These are phyloP conservation scores for Didymellaceae sp. DNA, from an alignment of 2,329 filamentous ascomycete species.

Conservation along the genomic window DNA sequence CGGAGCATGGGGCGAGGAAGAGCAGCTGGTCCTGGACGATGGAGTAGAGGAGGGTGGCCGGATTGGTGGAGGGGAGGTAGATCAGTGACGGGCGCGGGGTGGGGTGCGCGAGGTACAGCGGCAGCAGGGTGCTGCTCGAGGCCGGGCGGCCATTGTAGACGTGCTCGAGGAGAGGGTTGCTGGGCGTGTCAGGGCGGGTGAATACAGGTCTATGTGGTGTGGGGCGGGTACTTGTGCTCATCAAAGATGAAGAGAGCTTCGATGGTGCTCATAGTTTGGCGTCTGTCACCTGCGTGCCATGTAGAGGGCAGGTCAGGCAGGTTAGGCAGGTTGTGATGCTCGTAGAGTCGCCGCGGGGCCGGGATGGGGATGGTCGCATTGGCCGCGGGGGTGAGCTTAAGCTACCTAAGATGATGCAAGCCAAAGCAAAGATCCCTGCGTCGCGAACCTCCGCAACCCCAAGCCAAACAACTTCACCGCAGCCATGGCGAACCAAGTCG, in stretches of 20 bases:
- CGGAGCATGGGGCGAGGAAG: conserved; percentile 82
- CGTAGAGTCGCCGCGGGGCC: no score
- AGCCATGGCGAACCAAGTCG: conserved; percentile 23
- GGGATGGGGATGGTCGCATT: conserved; percentile 13
- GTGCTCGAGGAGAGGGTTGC: conserved; percentile 85
- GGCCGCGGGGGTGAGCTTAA: conserved; percentile 31
- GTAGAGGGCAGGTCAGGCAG: no score
- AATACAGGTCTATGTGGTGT: background rate
- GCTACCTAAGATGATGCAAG: conserved; percentile 14
- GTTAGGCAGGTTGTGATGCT: no score
- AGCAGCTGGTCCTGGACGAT: conserved; percentile 86
- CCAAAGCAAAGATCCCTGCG: conserved; percentile 16
- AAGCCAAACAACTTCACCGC: background rate
- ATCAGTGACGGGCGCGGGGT: conserved; percentile 83
- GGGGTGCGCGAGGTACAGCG: conserved; percentile 85
- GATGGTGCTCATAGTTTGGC: conserved; percentile 68
- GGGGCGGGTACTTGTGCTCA: conserved; percentile 79
- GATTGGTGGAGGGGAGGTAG: conserved; percentile 81
- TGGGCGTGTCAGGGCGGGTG: conserved; percentile 51
- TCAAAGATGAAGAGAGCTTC: conserved; percentile 97
- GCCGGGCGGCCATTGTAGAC: conserved; percentile 84
- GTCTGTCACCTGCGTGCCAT: conserved; percentile 26
- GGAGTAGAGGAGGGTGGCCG: conserved; percentile 87
- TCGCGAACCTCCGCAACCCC: conserved; percentile 8
- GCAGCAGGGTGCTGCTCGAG: conserved; percentile 75